Evolutionary conservation across 2,329 filamentous ascomycete genomes (phyloP).

Genomic region (Stromatinia cepivora): DNA sequence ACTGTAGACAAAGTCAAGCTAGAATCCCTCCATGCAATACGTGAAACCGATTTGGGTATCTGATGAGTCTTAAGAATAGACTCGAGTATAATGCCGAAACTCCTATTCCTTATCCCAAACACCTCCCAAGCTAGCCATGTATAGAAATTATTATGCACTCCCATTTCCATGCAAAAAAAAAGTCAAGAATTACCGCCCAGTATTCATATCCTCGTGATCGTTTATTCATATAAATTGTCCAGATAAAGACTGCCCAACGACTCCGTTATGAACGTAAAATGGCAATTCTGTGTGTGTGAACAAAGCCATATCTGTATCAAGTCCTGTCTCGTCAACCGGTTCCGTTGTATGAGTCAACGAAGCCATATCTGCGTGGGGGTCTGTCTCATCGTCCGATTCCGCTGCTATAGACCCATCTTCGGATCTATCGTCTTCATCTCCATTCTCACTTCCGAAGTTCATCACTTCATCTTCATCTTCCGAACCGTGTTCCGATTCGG

Average conservation of each 20-base stretch:
- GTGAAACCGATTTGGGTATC: slow-evolving; percentile 17
- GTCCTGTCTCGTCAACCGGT: neutral
- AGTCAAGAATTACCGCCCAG: neutral
- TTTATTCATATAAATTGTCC: neutral
- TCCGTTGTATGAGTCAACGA: neutral
- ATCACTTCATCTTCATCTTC: slow-evolving; percentile 21
- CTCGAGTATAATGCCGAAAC: slow-evolving; percentile 2
- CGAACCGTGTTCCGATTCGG: slow-evolving; percentile 11
- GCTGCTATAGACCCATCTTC: slow-evolving; percentile 4
- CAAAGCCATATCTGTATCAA: slow-evolving; percentile 2
- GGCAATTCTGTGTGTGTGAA: neutral
- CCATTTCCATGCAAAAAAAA: neutral
- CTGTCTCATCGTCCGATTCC: slow-evolving; percentile 1
- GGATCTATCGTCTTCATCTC: slow-evolving; percentile 7
- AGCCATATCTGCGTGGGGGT: neutral
- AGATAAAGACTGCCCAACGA: neutral
- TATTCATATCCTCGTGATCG: slow-evolving; percentile 4
- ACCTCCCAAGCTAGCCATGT: neutral
- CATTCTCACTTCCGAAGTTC: slow-evolving; percentile 14
- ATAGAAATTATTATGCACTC: slow-evolving; percentile 2
- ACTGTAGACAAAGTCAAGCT: neutral
- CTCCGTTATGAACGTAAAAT: neutral
- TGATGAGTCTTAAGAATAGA: neutral
- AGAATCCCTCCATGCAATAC: neutral
- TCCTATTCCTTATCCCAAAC: slow-evolving; percentile 4